A percentile compares a stretch with the other conserved stretches of the same genome.
phyloP scores from a whole-genome alignment of 768 basidiomycete genomes.

The Suillus luteus region DNA sequence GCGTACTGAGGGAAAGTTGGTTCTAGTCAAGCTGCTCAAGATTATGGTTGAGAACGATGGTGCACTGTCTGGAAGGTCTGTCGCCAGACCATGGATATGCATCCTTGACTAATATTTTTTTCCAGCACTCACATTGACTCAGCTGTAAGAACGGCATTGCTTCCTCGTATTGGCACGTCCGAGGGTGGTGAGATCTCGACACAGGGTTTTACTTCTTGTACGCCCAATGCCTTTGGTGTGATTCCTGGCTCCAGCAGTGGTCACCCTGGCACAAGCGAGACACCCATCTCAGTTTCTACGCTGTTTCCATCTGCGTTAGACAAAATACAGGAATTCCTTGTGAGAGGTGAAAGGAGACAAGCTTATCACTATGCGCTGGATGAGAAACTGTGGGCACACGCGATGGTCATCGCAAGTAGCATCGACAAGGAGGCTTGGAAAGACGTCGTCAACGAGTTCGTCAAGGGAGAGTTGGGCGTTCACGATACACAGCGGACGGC shows the following conservation, averaged over 20 bases:
- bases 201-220: slow-evolving; percentile 35
- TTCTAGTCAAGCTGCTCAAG: slow-evolving; percentile 72
- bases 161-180: slow-evolving; percentile 52
- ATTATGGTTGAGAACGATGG: slow-evolving; percentile 91
- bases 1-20: slow-evolving; percentile 73
- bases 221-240: slow-evolving; percentile 22
- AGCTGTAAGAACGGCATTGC: slow-evolving; percentile 71
- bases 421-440: slow-evolving; percentile 95
- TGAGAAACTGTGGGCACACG: slow-evolving; percentile 92
- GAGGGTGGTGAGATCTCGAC: slow-evolving; percentile 26
- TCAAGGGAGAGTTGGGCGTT: slow-evolving; percentile 69
- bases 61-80: slow-evolving; percentile 78
- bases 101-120: slow-evolving; percentile 20
- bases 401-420: slow-evolving; percentile 90
- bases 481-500: slow-evolving; percentile 30
- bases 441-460: slow-evolving; percentile 84
- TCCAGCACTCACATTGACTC: slow-evolving; percentile 65
- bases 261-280: slow-evolving; percentile 40
- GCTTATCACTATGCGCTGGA: slow-evolving; percentile 90
- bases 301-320: slow-evolving; percentile 68
- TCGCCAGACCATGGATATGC: neutral
- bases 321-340: slow-evolving; percentile 75
- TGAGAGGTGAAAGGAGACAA: slow-evolving; percentile 81
- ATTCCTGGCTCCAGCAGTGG: slow-evolving; percentile 23
- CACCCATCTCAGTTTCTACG: slow-evolving; percentile 57